Base-by-base conservation (phyloP, 202 grass and related monocot genomes). In the Musa balbisiana region DNA sequence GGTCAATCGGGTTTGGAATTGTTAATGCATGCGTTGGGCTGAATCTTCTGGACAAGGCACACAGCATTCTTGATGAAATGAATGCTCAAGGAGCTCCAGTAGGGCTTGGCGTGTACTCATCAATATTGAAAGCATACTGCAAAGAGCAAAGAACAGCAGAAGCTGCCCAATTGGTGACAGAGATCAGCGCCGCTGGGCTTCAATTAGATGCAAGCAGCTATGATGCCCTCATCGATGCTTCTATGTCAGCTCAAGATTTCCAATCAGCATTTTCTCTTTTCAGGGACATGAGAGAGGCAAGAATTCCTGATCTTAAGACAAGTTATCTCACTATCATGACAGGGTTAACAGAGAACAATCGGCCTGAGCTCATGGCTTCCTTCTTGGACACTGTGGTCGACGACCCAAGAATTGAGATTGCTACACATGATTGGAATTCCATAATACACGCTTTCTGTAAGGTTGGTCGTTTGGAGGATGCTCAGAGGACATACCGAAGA, bases 241-340 rank as follows among this genome's bases (percentile, higher is more conserved):
- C 94, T 1, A 98, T 98, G 95, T 85, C 91, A 59, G 87, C 87
- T 66, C 87, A 94, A 62, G 91, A 94, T 88, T 98, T 98, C 72
- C 85, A 88, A 59, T 98, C 95, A 25, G 91, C 95, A 33, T 98
- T 98, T 71, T 75, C 95, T 88, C 91, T 98, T 79, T 98, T 92
- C 51, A 87, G 86, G 82, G 95, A 98, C 67, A 94, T 98, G 91
- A 87, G 91, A 68, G 95, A 94, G 78, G 95, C 88, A 5, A 94
- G 84, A 69, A 72, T 98, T 62, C 81, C 87, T 65, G 83, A 98
- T 65, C 83, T 98, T 68, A 91, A 86, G 70, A 92, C 80, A 66
- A 94, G 95, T 19, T 98, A 98, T 83, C 88, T 98, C 73, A 94
- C 95, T 74, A 98, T 98, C 79, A 98, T 98, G 95, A 98, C 88